These are phyloP conservation scores for Penicillium sp. DNA, from an alignment of 2,329 filamentous ascomycete genomes.

Conservation along the genomic window DNA sequence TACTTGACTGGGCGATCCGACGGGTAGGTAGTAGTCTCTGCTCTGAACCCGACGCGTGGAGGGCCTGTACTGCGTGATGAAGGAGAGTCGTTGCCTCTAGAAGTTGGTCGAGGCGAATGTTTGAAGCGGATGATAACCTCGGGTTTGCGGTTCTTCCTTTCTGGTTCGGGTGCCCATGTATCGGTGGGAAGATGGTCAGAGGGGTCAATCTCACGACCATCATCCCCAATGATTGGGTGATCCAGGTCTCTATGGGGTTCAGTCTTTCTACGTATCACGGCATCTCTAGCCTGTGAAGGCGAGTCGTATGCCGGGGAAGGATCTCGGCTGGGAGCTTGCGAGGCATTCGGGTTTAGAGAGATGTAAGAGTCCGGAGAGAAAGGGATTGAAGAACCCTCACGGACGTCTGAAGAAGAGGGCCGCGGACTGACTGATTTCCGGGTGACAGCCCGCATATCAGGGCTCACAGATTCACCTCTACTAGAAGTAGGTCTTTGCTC, in stretches of 20 bases:
- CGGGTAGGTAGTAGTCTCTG: slow-evolving; percentile 13
- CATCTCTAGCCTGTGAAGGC: slow-evolving; percentile 40
- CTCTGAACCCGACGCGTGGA: slow-evolving; percentile 25
- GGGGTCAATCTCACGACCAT: slow-evolving; percentile 64
- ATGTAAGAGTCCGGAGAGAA: slow-evolving; percentile 64
- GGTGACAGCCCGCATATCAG: slow-evolving; percentile 42
- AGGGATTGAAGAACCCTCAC: slow-evolving; percentile 47
- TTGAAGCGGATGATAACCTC: slow-evolving; percentile 50
- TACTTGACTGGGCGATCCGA: slow-evolving; percentile 17
- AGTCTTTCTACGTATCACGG: slow-evolving; percentile 37
- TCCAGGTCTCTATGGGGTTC: slow-evolving; percentile 42
- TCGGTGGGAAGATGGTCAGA: slow-evolving; percentile 64
- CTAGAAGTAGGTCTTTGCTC: slow-evolving; percentile 27
- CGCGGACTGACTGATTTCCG: slow-evolving; percentile 60
- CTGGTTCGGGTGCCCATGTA: slow-evolving; percentile 65
- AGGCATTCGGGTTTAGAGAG: slow-evolving; percentile 53
- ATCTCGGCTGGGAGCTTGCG: slow-evolving; percentile 34
- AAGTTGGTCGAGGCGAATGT: slow-evolving; percentile 33
- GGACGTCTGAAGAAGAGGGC: slow-evolving; percentile 45
- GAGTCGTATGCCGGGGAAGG: slow-evolving; percentile 38
- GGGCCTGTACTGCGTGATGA: slow-evolving; percentile 14
- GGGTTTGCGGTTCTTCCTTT: slow-evolving; percentile 53
- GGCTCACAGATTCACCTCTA: slow-evolving; percentile 33
- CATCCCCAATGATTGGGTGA: slow-evolving; percentile 61
- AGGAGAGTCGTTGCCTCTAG: slow-evolving; percentile 19